phyloP scores from a whole-genome alignment of 139 green algal genomes.

The Haematococcus lacustris region DNA sequence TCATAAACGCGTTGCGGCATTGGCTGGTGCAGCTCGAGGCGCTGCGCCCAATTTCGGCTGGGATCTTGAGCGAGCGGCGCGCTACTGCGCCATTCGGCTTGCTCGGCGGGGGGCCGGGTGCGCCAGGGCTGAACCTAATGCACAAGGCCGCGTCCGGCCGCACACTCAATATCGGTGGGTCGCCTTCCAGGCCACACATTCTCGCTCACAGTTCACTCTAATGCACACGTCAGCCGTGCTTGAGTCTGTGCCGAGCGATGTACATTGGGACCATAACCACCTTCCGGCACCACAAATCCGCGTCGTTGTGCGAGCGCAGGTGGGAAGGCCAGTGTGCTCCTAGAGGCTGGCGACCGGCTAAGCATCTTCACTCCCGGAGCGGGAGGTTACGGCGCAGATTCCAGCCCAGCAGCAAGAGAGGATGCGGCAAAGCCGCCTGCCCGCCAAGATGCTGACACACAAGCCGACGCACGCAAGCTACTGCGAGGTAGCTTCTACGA shows the following conservation, averaged over 20 bases:
- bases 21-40: conserved; percentile 71
- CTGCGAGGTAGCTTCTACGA: no score
- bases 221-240: not conserved
- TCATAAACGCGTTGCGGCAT: not conserved
- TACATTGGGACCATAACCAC: not conserved
- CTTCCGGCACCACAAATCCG: not conserved
- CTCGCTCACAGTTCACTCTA: not conserved
- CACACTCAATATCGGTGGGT: conserved; percentile 58
- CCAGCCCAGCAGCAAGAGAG: no score
- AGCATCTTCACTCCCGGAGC: conserved; percentile 68
- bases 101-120: conserved; percentile 52
- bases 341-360: conserved; percentile 56
- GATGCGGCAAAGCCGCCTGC: no score
- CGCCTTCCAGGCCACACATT: not conserved
- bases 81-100: conserved; percentile 67
- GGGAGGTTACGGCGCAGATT: conserved; percentile 54
- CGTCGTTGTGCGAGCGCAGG: conserved; percentile 22
- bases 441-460: no score
- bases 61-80: conserved; percentile 83
- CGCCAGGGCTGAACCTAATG: conserved; percentile 73
- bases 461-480: no score
- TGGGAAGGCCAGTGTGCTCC: conserved; percentile 63
- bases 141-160: conserved; percentile 36
- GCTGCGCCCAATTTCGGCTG: conserved; percentile 67
- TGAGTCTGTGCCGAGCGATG: not conserved